Evolutionary conservation across 164 flowering plant genomes (phyloP), one percentile per base, ranked within the genome.

Genomic region (Macadamia tetraphylla): DNA sequence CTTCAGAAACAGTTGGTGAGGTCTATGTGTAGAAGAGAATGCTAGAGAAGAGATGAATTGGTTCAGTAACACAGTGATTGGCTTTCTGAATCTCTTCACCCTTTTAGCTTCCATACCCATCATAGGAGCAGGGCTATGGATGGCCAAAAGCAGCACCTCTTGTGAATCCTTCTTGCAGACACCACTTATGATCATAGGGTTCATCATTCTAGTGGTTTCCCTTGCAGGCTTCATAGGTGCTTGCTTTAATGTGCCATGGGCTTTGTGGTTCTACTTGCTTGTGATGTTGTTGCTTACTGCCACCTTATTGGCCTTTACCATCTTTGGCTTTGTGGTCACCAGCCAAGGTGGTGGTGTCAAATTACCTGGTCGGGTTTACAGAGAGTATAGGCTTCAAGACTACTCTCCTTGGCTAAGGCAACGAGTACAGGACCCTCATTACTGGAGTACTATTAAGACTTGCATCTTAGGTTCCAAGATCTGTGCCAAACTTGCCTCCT

Each of bases 191-290:
- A 80, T 84, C 1, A 44, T 94, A 0, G 98, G 98, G 13, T 94
- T 94, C 68, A 75, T 91, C 0, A 78, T 94, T 56, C 85, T 94
- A 1, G 70, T 91, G 8, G 69, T 94, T 6, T 94, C 98, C 1
- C 84, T 94, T 1, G 89, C 93, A 0, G 98, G 98, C 14, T 94
- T 94, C 80, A 83, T 94, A 8, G 98, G 98, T 0, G 94, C 98
- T 0, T 94, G 98, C 70, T 94, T 94, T 58, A 73, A 85, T 71
- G 92, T 94, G 1, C 85, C 88, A 2, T 94, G 96, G 87, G 97
- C 95, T 0, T 88, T 94, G 2, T 91, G 92, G 91, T 70, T 90
- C 3, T 94, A 94, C 77, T 68, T 94, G 43, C 63, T 82, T 17
- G 83, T 87, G 71, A 88, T 94, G 97, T 62, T 94, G 70, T 60